Evolutionary conservation across 192 early-diverging fungal genomes (phyloP).

Genomic region (Podila clonocystis): DNA sequence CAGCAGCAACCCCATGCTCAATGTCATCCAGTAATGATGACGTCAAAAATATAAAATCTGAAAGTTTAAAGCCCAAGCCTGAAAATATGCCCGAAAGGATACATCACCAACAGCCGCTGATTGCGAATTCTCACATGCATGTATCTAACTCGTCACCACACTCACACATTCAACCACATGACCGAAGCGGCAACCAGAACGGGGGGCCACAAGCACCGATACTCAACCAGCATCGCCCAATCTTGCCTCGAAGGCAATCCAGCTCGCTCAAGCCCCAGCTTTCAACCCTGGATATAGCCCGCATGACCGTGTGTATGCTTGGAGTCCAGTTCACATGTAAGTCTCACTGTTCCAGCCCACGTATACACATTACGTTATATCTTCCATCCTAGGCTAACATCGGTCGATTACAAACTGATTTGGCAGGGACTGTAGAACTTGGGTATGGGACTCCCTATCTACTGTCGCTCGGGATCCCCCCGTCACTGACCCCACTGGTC

Average conservation of each 20-base stretch:
- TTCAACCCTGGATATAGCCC: constrained; percentile 35
- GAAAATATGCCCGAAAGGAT: constrained; percentile 19
- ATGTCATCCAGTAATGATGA: no score
- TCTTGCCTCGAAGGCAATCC: neutral
- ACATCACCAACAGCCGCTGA: neutral
- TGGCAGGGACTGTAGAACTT: constrained; percentile 77
- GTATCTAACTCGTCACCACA: neutral
- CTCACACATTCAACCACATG: neutral
- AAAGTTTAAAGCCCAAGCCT: constrained; percentile 25
- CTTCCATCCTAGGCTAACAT: no score
- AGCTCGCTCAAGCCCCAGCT: constrained; percentile 4
- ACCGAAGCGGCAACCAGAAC: neutral
- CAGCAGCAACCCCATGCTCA: no score
- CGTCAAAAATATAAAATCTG: no score
- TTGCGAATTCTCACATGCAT: neutral
- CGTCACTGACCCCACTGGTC: constrained; percentile 73
- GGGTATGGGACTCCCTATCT: constrained; percentile 84
- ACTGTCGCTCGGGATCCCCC: constrained; percentile 68
- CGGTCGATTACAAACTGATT: neutral
- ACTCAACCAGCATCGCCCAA: neutral
- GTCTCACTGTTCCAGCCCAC: constrained; percentile 19
- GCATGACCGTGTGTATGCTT: constrained; percentile 66
- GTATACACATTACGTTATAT: constrained; percentile 9
- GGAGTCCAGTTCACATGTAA: constrained; percentile 80
- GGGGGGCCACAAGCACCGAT: neutral